Evolutionary conservation across 176 grass and related monocot genomes (phyloP).

Genomic region (Ensete ventricosum): DNA sequence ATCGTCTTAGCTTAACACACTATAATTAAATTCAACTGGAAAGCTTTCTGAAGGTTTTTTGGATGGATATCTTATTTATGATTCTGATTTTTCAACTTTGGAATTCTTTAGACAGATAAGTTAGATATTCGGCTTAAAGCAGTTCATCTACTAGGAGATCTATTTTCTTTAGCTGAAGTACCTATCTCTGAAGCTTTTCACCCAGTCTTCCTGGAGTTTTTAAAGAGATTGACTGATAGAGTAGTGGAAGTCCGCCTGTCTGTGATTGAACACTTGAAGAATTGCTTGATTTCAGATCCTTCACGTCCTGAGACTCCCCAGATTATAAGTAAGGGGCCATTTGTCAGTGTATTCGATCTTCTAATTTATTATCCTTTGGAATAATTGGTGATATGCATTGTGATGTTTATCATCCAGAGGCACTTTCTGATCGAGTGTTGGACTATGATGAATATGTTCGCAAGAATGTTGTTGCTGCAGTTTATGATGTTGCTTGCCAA

Average conservation of each 20-base stretch:
- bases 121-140: slow-evolving; percentile 71
- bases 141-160: slow-evolving; percentile 80
- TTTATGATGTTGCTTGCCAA: slow-evolving; percentile 83
- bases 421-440: slow-evolving; percentile 78
- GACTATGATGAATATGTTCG: slow-evolving; percentile 96
- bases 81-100: slow-evolving; percentile 31
- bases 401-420: slow-evolving; percentile 65
- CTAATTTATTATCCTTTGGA: background rate
- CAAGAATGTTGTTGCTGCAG: slow-evolving; percentile 74
- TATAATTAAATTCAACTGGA: too few species aligned
- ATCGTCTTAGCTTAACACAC: background rate
- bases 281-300: slow-evolving; percentile 79
- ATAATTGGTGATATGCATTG: slow-evolving; percentile 4
- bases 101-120: slow-evolving; percentile 82
- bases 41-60: too few species aligned
- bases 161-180: slow-evolving; percentile 69
- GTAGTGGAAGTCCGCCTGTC: slow-evolving; percentile 86
- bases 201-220: slow-evolving; percentile 69
- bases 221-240: slow-evolving; percentile 92
- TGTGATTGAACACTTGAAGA: slow-evolving; percentile 82
- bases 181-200: slow-evolving; percentile 81
- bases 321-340: slow-evolving; percentile 59
- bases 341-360: slow-evolving; percentile 1
- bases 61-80: background rate
- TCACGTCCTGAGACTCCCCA: slow-evolving; percentile 66